Evolutionary conservation across 2,329 filamentous ascomycete species (phyloP), one percentile per base, ranked within the genome.

Genomic region (Bimuria novae-zelandiae): DNA sequence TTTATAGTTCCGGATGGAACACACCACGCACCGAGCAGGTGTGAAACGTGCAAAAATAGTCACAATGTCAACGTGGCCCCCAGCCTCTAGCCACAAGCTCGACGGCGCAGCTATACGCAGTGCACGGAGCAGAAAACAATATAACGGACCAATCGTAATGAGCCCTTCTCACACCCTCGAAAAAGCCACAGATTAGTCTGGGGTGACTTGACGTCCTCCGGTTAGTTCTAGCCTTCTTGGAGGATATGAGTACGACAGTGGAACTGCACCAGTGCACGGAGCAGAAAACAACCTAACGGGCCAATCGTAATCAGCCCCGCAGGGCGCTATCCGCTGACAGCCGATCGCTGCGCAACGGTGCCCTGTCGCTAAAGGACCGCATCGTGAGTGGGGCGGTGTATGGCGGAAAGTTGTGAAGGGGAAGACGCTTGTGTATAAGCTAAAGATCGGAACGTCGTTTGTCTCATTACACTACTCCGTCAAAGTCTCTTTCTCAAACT

Each of bases 311-410:
- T 23, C 25, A 4, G 25, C 19, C 25, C 21, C 16, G 11, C 4
- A 7, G 27, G 27, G 41, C 27, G 41, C 14, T 44, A 21, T 27
- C 41, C 41, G 41, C 27, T 27, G 37, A 25, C 37, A 27, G 36
- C n/a, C 12, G 37, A 44, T 44, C 41, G 43, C 43, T 36, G 8
- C 43, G 43, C 43, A 36, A 25, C 43, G 43, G 30, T 23, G 19
- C 43, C 43, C 21, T 46, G 43, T 46, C 30, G 17, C 27, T 22
- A 35, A 12, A 29, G 30, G 30, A 25, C 30, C 23, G 27, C 12
- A 41, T 25, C 10, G 42, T 23, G 17, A 10, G 7, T 7, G 43
- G 19, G 43, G 30, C 30, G 42, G 29, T 36, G 43, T 36, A 36
- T 16, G 14, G 19, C 21, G 30, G 4, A 17, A 30, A 30, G 16